Evolutionary conservation across 2,329 filamentous ascomycete genomes (phyloP).

Genomic region (Curvularia verruculosa): DNA sequence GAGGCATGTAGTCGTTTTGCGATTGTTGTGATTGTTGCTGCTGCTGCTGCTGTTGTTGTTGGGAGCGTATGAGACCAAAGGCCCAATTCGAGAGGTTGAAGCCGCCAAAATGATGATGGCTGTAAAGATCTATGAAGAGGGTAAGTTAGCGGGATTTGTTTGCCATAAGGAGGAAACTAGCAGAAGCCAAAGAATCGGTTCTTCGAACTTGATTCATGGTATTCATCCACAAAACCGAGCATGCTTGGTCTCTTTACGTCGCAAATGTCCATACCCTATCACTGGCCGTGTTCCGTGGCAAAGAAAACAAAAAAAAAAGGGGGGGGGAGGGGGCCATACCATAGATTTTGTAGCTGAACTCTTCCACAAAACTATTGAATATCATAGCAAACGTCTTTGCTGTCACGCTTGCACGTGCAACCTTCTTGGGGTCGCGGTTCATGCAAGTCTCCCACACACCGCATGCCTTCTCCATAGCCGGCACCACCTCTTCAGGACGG

Average conservation of each 20-base stretch:
- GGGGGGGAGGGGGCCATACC: no score
- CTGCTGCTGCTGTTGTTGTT: constrained; percentile 16
- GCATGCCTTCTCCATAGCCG: constrained; percentile 75
- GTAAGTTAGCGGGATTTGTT: constrained; percentile 13
- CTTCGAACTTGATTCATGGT: background rate
- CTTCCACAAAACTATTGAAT: constrained; percentile 90
- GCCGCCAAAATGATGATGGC: constrained; percentile 57
- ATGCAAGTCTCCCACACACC: constrained; percentile 86
- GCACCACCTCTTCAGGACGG: constrained; percentile 67
- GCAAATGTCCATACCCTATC: background rate
- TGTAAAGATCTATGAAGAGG: constrained; percentile 54
- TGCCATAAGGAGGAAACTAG: background rate
- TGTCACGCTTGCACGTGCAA: constrained; percentile 80
- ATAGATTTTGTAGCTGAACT: constrained; percentile 86
- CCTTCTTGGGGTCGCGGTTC: constrained; percentile 77
- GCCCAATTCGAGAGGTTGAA: constrained; percentile 65
- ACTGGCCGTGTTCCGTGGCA: background rate
- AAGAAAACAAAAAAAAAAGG: constrained; percentile 16
- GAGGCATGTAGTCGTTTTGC: constrained; percentile 34
- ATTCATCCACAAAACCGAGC: background rate
- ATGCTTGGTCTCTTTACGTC: background rate
- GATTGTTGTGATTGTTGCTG: constrained; percentile 2
- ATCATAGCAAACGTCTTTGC: constrained; percentile 90
- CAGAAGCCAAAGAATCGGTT: background rate
- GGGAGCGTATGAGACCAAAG: constrained; percentile 60